Evolutionary conservation across 176 grass and related monocot genomes (phyloP), one percentile per base, ranked within the genome.

Genomic region (Hsuehochloa calcarea): DNA sequence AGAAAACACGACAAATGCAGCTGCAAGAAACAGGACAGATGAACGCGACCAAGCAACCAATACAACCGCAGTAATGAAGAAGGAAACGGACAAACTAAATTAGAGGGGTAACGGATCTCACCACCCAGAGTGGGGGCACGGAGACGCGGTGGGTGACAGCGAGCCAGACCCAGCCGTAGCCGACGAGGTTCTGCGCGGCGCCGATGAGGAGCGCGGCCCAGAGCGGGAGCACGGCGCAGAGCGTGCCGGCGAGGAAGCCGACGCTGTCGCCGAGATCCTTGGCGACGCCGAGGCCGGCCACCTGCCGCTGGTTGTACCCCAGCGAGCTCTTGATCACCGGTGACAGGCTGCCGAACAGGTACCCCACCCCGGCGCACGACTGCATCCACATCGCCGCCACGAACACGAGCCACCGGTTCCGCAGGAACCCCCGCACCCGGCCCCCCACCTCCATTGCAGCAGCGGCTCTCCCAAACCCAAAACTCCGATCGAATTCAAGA

Each of bases 351-450:
- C 92, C 95, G 74, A 94, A 97, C 70, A 97, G 83, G 95, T 97
- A 97, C 0, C 95, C 95, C 1, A 94, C 80, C 2, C 95, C 95
- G 7, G 92, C 90, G 77, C 82, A 92, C 10, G 95, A 94, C 84
- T 97, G 95, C 90, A 94, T 92, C 95, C 95, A 97, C 95, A 97
- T 97, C 51, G 95, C 95, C 79, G 95, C 92, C 68, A 97, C 95
- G 81, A 97, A 92, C 52, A 97, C 90, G n/a, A 94, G 84, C 95
- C 95, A 97, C 55, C 92, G 75, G 81, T 92, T 92, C 31, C 61
- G 87, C 72, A 97, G 83, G 77, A 97, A 92, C 49, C 83, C 44
- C 10, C 75, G 65, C 73, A 89, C 23, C 81, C 88, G 79, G n/a
- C 38, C 46, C 58, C 82, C 39, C 46, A 47, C 19, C 74, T 78